phyloP scores from a whole-genome alignment of 108 stramenopile genomes.

The Cyclotella atomus region DNA sequence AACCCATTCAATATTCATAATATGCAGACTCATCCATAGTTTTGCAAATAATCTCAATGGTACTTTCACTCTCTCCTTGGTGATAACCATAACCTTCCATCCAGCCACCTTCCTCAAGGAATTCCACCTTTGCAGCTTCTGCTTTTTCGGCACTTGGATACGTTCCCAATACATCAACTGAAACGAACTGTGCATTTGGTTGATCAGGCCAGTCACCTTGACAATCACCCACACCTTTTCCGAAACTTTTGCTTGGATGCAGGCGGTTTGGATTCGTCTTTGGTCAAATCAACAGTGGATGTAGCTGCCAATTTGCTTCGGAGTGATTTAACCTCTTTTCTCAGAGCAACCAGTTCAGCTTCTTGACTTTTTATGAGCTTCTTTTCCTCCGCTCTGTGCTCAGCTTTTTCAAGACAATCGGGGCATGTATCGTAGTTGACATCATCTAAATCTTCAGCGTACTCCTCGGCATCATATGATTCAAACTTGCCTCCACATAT shows the following conservation, averaged over 20 bases:
- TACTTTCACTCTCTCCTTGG: not conserved
- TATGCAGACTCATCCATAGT: constrained; percentile 2
- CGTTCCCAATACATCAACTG: not conserved
- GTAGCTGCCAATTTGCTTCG: not conserved
- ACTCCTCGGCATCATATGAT: not conserved
- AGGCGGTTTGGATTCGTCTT: constrained; percentile 1
- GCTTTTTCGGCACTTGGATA: constrained; percentile 6
- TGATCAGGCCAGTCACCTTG: constrained; percentile 12
- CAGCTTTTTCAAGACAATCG: not conserved
- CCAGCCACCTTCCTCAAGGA: constrained; percentile 4
- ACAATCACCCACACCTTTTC: constrained; percentile 9
- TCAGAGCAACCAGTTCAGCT: not conserved
- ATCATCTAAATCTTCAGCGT: not conserved
- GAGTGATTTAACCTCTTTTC: not conserved
- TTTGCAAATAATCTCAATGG: not conserved
- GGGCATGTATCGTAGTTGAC: not conserved
- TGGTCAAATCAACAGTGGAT: not conserved
- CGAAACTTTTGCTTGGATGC: not conserved
- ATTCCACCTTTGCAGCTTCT: constrained; percentile 4
- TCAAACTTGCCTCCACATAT: not conserved
- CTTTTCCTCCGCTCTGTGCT: not conserved
- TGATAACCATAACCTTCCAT: not conserved
- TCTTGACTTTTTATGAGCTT: not conserved
- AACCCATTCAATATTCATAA: not conserved
- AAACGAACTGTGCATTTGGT: not conserved